Percentiles rank a stretch among this genome's conserved stretches.
phyloP scores from a whole-genome alignment of 140 eudicot genomes.

The Stevia rebaudiana region DNA sequence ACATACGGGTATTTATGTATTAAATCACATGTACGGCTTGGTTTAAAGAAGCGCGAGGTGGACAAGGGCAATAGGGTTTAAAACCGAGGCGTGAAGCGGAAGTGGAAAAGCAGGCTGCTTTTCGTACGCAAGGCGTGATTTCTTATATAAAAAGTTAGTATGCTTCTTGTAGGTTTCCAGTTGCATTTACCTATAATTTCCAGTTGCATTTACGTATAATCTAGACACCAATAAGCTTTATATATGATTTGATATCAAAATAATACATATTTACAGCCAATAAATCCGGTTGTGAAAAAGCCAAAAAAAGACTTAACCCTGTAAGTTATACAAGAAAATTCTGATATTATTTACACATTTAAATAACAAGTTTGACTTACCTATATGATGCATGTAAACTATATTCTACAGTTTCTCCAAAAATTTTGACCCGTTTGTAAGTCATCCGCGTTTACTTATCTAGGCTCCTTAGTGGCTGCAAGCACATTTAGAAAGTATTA shows the following conservation, averaged over 20 bases:
- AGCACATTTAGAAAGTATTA: constrained; percentile 26
- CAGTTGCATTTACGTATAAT: too few relatives aligned
- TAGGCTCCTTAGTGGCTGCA: constrained; percentile 57
- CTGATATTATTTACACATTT: constrained; percentile 14
- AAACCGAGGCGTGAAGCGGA: too few relatives aligned
- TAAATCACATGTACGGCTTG: too few relatives aligned
- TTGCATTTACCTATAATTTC: too few relatives aligned
- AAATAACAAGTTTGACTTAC: neutral
- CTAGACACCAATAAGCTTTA: too few relatives aligned
- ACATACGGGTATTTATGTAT: too few relatives aligned
- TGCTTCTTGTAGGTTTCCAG: too few relatives aligned
- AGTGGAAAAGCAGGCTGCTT: too few relatives aligned
- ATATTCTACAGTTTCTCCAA: constrained; percentile 32
- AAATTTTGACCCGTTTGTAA: constrained; percentile 45
- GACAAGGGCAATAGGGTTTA: too few relatives aligned
- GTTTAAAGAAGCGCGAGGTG: neutral
- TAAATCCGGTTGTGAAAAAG: constrained; percentile 15
- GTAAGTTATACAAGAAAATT: constrained; percentile 8
- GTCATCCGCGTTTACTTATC: constrained; percentile 59
- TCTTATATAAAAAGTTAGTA: too few relatives aligned
- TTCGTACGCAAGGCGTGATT: too few relatives aligned
- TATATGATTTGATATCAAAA: too few relatives aligned
- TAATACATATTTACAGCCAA: constrained; percentile 11
- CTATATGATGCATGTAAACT: constrained; percentile 67
- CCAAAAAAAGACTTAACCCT: constrained; percentile 17